phyloP scores from a whole-genome alignment of 2,329 filamentous ascomycete genomes.

The Sordariomycetes sp. region DNA sequence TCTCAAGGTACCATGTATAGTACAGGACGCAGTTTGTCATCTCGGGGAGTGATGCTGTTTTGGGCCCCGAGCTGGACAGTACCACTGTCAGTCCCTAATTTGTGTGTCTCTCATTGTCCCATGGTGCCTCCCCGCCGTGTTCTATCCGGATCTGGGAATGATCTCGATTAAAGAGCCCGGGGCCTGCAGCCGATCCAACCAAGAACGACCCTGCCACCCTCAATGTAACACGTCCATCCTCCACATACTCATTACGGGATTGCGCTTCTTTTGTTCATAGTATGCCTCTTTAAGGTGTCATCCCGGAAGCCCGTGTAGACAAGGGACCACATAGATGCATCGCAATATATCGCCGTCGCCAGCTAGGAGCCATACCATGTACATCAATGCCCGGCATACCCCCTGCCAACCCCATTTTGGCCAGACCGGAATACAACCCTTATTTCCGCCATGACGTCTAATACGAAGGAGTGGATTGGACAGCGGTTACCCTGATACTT shows the following conservation, averaged over 20 bases:
- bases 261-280: not conserved
- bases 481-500: not conserved
- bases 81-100: too few species aligned
- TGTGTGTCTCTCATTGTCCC: too few species aligned
- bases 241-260: not conserved
- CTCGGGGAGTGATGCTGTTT: not conserved
- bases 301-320: not conserved
- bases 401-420: not conserved
- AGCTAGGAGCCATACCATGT: not conserved
- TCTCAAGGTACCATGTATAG: not conserved
- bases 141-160: too few species aligned
- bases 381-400: not conserved
- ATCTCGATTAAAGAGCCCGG: too few species aligned
- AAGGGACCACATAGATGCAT: not conserved
- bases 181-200: too few species aligned
- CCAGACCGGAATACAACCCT: constrained; percentile 1
- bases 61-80: too few species aligned
- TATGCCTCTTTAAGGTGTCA: not conserved
- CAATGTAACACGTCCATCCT: not conserved
- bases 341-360: constrained; percentile 2
- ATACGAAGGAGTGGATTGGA: constrained; percentile 1
- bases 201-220: too few species aligned
- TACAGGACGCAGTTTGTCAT: too few species aligned
- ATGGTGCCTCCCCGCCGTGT: too few species aligned
- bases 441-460: constrained; percentile 1